A percentile compares a stretch with the other conserved stretches of the same genome.
Conservation (phyloP, 2,329 filamentous ascomycete genomes). For the Dendrostoma leiphaemia region DNA sequence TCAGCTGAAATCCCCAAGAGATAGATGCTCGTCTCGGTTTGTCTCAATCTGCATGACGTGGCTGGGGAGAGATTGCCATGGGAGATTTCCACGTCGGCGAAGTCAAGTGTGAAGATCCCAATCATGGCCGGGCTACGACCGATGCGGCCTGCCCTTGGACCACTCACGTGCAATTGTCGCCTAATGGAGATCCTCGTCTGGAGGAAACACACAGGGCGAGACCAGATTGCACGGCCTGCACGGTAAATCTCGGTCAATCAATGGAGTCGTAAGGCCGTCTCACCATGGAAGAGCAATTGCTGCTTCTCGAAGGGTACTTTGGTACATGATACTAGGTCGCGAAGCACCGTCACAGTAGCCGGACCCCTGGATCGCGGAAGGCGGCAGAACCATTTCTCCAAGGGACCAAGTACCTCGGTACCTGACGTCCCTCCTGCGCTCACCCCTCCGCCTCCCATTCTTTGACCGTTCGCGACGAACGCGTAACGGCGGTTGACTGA, state of each 20-base stretch:
- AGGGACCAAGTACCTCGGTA: not conserved
- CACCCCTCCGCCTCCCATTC: not conserved
- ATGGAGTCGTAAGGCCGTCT: no score
- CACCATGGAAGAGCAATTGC: no score
- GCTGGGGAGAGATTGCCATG: conserved; percentile 12
- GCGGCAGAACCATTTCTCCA: not conserved
- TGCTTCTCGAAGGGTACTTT: no score
- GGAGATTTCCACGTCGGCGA: conserved; percentile 8
- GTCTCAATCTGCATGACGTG: conserved; percentile 16
- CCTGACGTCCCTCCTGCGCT: not conserved
- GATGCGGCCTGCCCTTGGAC: no score
- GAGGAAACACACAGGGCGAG: no score
- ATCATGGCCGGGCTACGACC: no score
- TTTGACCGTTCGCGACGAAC: conserved; percentile 8
- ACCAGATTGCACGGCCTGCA: no score
- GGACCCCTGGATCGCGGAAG: not conserved
- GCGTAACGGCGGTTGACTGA: conserved; percentile 18
- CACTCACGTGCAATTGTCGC: no score
- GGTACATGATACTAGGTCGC: no score
- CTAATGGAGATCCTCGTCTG: no score
- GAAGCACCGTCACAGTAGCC: no score
- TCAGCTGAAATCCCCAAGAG: not conserved
- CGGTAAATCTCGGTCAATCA: no score
- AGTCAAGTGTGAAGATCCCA: conserved; percentile 14
- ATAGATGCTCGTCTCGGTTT: not conserved